A percentile compares a stretch with the other conserved stretches of the same genome.
These are phyloP conservation scores for Tubosaeta sp. DNA, from an alignment of 768 basidiomycete species.

Conservation along the genomic window DNA sequence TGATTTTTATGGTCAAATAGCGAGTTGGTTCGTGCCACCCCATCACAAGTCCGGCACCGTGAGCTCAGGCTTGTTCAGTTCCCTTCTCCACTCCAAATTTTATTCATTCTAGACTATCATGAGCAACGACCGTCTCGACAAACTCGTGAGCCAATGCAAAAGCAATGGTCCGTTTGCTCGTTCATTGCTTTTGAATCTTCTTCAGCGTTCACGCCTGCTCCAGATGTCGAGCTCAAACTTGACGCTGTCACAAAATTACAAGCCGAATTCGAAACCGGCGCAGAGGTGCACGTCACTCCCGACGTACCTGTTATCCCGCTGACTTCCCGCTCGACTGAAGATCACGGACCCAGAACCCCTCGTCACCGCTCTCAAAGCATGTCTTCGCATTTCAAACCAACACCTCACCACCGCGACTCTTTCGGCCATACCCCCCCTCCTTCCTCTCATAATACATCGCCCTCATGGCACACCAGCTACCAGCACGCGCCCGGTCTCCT, in stretches of 20 bases:
- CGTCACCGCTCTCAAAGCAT: constrained; percentile 65
- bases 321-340: constrained; percentile 35
- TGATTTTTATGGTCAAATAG: background rate
- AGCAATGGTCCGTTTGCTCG: constrained; percentile 46
- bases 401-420: constrained; percentile 78
- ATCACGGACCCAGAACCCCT: constrained; percentile 70
- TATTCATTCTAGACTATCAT: constrained; percentile 34
- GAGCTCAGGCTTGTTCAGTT: constrained; percentile 20
- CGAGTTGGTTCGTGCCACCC: background rate
- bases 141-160: constrained; percentile 61
- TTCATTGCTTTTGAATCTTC: constrained; percentile 1
- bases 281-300: constrained; percentile 48
- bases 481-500: constrained; percentile 38
- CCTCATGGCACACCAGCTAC: constrained; percentile 23
- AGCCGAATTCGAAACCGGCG: constrained; percentile 63
- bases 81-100: constrained; percentile 6
- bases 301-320: constrained; percentile 9
- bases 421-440: constrained; percentile 59
- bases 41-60: constrained; percentile 10
- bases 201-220: constrained; percentile 4
- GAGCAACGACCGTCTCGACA: constrained; percentile 54
- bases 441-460: constrained; percentile 57
- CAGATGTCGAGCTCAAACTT: constrained; percentile 78
- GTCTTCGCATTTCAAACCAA: constrained; percentile 76
- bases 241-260: constrained; percentile 80